Percentiles rank a stretch among this genome's conserved stretches.
Evolutionary conservation across 192 early-diverging fungal species (phyloP).

Genomic region (Entomortierella chlamydospora): DNA sequence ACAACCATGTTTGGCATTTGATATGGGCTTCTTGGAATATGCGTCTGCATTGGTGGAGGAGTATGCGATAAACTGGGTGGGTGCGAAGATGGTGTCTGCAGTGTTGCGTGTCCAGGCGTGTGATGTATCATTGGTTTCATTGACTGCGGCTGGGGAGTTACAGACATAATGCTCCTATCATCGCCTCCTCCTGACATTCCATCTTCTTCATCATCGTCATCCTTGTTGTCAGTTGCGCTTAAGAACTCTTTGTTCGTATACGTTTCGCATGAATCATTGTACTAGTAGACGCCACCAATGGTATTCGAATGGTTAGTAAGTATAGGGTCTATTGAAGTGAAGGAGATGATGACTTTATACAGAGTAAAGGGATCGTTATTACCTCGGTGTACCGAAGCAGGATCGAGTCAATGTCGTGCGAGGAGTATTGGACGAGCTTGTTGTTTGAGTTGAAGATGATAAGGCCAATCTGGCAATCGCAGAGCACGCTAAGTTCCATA

Average conservation of each 20-base stretch:
- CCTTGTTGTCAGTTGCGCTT: conserved; percentile 32
- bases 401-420: conserved; percentile 94
- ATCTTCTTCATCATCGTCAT: conserved; percentile 48
- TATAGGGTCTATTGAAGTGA: neutral
- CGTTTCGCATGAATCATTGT: conserved; percentile 52
- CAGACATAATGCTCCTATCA: conserved; percentile 48
- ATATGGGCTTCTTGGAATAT: conserved; percentile 42
- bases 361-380: no score
- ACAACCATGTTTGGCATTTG: conserved; percentile 48
- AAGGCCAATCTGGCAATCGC: conserved; percentile 95
- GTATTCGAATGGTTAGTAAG: neutral
- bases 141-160: conserved; percentile 47
- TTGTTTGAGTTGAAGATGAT: conserved; percentile 95
- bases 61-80: conserved; percentile 27
- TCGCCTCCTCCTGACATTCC: conserved; percentile 40
- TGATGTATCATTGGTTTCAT: conserved; percentile 29
- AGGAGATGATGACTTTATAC: neutral
- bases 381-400: conserved; percentile 89
- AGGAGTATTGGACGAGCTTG: conserved; percentile 94
- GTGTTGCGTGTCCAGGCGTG: conserved; percentile 36
- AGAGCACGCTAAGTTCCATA: conserved; percentile 93
- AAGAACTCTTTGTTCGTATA: conserved; percentile 54
- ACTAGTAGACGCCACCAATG: conserved; percentile 13
- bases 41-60: conserved; percentile 18
- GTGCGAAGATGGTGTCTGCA: conserved; percentile 51